Evolutionary conservation across 2,329 filamentous ascomycete species (phyloP).

Genomic region (Epichloe hybrida): DNA sequence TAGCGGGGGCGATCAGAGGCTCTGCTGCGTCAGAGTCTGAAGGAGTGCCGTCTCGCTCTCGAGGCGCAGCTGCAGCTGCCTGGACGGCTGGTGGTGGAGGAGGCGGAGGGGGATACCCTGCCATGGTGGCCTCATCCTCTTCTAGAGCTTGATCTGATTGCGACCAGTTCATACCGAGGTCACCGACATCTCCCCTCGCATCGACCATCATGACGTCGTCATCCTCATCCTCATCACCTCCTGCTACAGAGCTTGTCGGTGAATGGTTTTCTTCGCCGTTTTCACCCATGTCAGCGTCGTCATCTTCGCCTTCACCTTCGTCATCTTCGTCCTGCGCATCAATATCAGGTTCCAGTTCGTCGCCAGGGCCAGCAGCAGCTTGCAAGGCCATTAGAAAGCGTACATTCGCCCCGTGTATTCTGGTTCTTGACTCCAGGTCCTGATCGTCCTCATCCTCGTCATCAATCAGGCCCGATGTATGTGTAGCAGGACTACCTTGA

Average conservation of each 20-base stretch:
- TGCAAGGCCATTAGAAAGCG: slow-evolving; percentile 25
- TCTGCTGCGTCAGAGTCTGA: slow-evolving; percentile 59
- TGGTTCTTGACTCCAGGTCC: slow-evolving; percentile 24
- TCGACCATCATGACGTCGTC: slow-evolving; percentile 48
- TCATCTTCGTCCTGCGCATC: slow-evolving; percentile 22
- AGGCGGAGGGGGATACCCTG: slow-evolving; percentile 54
- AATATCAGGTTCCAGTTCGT: slow-evolving; percentile 16
- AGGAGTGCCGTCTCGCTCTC: slow-evolving; percentile 50
- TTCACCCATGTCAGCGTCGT: slow-evolving; percentile 31
- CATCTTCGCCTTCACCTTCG: slow-evolving; percentile 55
- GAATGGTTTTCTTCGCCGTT: slow-evolving; percentile 23
- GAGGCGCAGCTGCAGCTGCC: slow-evolving; percentile 25
- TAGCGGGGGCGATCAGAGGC: slow-evolving; percentile 46
- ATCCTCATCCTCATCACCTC: slow-evolving; percentile 35
- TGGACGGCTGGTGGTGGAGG: slow-evolving; percentile 55
- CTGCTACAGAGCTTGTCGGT: slow-evolving; percentile 17
- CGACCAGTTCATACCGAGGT: slow-evolving; percentile 37
- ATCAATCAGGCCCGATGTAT: slow-evolving; percentile 39
- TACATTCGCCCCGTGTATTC: slow-evolving; percentile 20
- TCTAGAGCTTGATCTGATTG: slow-evolving; percentile 55
- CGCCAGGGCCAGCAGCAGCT: slow-evolving; percentile 17
- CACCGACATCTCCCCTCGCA: slow-evolving; percentile 29
- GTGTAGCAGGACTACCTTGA: slow-evolving; percentile 68
- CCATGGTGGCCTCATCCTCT: slow-evolving; percentile 63
- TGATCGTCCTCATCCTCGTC: slow-evolving; percentile 35